Conservation (phyloP, 768 basidiomycete genomes). For the Lentinula detonsa region DNA sequence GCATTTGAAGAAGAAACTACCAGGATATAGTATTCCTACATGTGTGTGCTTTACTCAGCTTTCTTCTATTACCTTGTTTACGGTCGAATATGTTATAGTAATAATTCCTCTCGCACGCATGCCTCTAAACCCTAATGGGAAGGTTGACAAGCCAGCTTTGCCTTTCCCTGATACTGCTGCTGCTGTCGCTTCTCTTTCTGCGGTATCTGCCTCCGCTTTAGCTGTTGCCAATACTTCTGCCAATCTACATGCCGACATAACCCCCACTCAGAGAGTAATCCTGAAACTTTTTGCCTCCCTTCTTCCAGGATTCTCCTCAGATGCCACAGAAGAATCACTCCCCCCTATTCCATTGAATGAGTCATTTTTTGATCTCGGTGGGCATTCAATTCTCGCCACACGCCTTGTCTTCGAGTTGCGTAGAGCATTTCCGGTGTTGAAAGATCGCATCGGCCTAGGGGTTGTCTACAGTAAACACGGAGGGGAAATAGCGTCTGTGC, state of each 20-base stretch:
- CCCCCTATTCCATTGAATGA: constrained; percentile 81
- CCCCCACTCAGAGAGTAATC: constrained; percentile 44
- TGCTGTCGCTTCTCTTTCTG: constrained; percentile 28
- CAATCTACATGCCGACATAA: constrained; percentile 1
- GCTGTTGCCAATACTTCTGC: constrained; percentile 1
- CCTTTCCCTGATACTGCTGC: constrained; percentile 98
- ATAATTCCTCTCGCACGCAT: constrained; percentile 93
- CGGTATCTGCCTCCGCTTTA: constrained; percentile 24
- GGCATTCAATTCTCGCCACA: constrained; percentile 97
- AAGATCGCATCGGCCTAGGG: constrained; percentile 58
- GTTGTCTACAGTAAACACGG: constrained; percentile 55
- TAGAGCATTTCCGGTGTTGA: constrained; percentile 85
- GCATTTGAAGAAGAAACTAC: constrained; percentile 93
- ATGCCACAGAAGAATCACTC: constrained; percentile 38
- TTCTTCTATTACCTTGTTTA: background rate
- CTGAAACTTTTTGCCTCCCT: constrained; percentile 81
- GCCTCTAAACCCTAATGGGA: constrained; percentile 98
- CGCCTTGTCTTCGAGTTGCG: constrained; percentile 96
- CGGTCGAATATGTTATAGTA: constrained; percentile 38
- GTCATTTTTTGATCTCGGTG: constrained; percentile 97
- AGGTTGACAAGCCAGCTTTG: constrained; percentile 96
- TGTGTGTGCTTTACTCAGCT: constrained; percentile 43
- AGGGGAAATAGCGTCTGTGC: constrained; percentile 73
- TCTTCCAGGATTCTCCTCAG: constrained; percentile 39
- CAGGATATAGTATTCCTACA: constrained; percentile 89